A percentile compares a stretch with the other conserved stretches of the same genome.
These are phyloP conservation scores for Mycena indigotica DNA, from an alignment of 768 basidiomycete species.

Conservation along the genomic window DNA sequence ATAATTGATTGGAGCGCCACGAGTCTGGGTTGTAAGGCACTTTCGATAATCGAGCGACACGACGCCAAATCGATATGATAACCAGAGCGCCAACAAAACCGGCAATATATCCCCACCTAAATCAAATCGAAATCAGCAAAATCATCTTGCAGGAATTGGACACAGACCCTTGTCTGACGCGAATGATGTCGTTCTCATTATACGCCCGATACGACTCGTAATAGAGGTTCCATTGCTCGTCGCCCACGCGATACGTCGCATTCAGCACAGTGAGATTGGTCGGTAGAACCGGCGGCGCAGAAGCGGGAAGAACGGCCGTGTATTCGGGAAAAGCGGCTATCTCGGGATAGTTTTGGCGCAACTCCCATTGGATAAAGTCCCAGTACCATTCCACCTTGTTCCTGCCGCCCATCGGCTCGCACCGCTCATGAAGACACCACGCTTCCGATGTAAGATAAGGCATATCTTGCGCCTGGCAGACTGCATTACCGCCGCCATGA, in stretches of 20 bases:
- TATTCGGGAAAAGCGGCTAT: not conserved
- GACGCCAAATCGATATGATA: not conserved
- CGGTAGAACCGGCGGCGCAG: not conserved
- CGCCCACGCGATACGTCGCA: not conserved
- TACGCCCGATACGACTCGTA: not conserved
- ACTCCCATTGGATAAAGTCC: not conserved
- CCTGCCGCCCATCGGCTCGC: not conserved
- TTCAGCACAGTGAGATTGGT: not conserved
- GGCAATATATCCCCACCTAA: not conserved
- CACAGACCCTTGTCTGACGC: not conserved
- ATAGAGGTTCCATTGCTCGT: not conserved
- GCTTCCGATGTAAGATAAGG: not conserved
- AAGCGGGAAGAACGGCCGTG: not conserved
- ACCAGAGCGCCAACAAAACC: not conserved
- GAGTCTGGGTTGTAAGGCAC: not conserved
- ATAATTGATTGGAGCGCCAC: not conserved
- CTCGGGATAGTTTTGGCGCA: too few species aligned
- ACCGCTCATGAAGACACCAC: not conserved
- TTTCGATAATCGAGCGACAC: not conserved
- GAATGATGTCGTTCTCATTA: not conserved
- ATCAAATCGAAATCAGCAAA: not conserved
- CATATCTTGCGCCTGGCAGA: not conserved
- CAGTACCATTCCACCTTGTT: not conserved
- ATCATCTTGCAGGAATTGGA: not conserved
- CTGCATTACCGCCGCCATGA: not conserved